These are phyloP conservation scores for Trichoderma polysporum DNA, from an alignment of 2,329 filamentous ascomycete genomes.

Conservation along the genomic window DNA sequence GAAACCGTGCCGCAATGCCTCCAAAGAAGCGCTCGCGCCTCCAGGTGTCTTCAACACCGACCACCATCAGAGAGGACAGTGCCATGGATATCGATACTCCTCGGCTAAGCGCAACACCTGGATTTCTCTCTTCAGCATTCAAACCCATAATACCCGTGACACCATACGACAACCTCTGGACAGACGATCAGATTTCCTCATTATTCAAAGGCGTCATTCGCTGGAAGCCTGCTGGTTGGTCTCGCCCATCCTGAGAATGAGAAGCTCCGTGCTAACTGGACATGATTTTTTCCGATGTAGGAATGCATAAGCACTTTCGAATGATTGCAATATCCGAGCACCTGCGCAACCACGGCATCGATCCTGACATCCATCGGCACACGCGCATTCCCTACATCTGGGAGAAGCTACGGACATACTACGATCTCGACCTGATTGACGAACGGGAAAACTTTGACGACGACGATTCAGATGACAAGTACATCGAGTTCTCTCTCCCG, in stretches of 20 bases:
- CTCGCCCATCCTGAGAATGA: neutral
- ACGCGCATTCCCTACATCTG: constrained; percentile 90
- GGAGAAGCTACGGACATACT: constrained; percentile 79
- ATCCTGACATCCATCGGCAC: constrained; percentile 69
- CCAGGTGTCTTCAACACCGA: constrained; percentile 58
- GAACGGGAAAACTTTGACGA: constrained; percentile 73
- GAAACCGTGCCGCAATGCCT: constrained; percentile 52
- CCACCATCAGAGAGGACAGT: constrained; percentile 56
- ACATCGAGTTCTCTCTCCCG: constrained; percentile 66
- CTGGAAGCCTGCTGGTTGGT: constrained; percentile 89
- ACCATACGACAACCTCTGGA: constrained; percentile 71
- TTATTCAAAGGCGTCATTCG: constrained; percentile 89
- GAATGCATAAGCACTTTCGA: constrained; percentile 91
- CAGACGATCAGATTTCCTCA: constrained; percentile 89
- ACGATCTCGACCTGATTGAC: constrained; percentile 83
- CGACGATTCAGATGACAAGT: constrained; percentile 58
- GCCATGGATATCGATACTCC: constrained; percentile 60
- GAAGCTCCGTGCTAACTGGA: neutral
- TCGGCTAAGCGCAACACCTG: constrained; percentile 51
- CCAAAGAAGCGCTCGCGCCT: constrained; percentile 67
- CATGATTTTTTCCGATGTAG: constrained; percentile 32
- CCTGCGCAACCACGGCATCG: constrained; percentile 75
- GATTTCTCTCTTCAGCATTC: constrained; percentile 23
- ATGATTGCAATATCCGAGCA: constrained; percentile 84
- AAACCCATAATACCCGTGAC: constrained; percentile 27